These are phyloP conservation scores for Erodium texanum DNA, from an alignment of 441 rosid species.

Conservation along the genomic window DNA sequence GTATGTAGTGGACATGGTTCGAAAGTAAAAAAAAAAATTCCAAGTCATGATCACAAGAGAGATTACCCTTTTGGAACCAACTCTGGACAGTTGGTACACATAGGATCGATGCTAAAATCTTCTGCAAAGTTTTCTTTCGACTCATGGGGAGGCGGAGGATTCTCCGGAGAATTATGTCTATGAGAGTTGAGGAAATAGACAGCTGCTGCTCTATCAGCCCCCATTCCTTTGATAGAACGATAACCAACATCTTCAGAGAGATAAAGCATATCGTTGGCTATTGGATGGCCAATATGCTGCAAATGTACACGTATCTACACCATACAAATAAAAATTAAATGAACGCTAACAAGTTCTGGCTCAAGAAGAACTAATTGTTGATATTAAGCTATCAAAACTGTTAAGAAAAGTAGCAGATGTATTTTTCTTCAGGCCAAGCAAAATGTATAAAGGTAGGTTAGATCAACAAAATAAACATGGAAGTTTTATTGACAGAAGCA, in stretches of 20 bases:
- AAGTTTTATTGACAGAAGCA: background rate
- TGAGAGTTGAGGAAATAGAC: slow-evolving; percentile 22
- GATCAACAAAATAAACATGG: background rate
- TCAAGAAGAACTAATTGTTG: background rate
- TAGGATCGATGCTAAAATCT: slow-evolving; percentile 63
- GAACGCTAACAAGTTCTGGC: background rate
- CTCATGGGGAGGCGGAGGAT: slow-evolving; percentile 14
- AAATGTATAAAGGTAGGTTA: background rate
- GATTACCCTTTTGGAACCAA: slow-evolving; percentile 68
- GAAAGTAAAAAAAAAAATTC: background rate
- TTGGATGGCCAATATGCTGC: slow-evolving; percentile 70
- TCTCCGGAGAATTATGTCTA: slow-evolving; percentile 15
- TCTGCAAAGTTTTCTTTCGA: slow-evolving; percentile 28
- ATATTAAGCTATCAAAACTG: background rate
- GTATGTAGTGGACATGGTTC: background rate
- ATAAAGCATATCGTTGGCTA: slow-evolving; percentile 79
- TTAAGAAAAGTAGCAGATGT: background rate
- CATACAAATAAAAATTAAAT: background rate
- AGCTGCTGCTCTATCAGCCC: slow-evolving; percentile 49
- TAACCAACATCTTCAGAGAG: slow-evolving; percentile 31
- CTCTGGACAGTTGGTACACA: slow-evolving; percentile 84
- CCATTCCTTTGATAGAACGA: slow-evolving; percentile 29
- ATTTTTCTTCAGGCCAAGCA: slow-evolving; percentile 1
- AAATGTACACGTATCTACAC: slow-evolving; percentile 82
- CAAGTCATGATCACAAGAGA: background rate